Evolutionary conservation across 768 basidiomycete genomes (phyloP).

Genomic region (Suillus ampliporus): DNA sequence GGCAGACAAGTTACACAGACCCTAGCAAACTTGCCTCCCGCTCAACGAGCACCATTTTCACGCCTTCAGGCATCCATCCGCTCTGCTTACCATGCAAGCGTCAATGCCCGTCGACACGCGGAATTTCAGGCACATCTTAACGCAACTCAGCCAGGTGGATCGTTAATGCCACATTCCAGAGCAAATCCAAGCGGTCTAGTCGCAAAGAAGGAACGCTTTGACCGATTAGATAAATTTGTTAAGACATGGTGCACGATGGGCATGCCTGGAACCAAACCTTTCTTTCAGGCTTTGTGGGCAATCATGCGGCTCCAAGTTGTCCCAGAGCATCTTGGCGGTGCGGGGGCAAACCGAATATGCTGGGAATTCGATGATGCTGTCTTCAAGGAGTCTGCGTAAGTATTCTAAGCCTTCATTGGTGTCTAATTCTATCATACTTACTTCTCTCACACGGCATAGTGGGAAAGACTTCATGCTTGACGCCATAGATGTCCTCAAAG

Average conservation of each 20-base stretch:
- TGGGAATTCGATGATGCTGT: slow-evolving; percentile 97
- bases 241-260: slow-evolving; percentile 84
- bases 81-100: slow-evolving; percentile 81
- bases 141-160: slow-evolving; percentile 80
- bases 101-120: slow-evolving; percentile 75
- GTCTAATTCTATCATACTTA: slow-evolving; percentile 21
- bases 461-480: slow-evolving; percentile 96
- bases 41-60: slow-evolving; percentile 87
- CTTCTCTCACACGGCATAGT: slow-evolving; percentile 47
- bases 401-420: slow-evolving; percentile 25
- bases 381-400: slow-evolving; percentile 93
- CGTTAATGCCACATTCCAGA: slow-evolving; percentile 75
- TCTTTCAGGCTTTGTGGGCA: slow-evolving; percentile 71
- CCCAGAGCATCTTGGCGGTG: slow-evolving; percentile 81
- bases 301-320: slow-evolving; percentile 82
- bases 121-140: slow-evolving; percentile 87
- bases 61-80: slow-evolving; percentile 87
- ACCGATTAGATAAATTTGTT: slow-evolving; percentile 77
- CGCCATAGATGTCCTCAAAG: slow-evolving; percentile 89
- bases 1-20: slow-evolving; percentile 84
- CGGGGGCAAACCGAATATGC: slow-evolving; percentile 70
- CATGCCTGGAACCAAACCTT: slow-evolving; percentile 89
- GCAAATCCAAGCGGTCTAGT: slow-evolving; percentile 63
- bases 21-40: slow-evolving; percentile 76
- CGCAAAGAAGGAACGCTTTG: slow-evolving; percentile 80